A percentile compares a stretch with the other conserved stretches of the same genome.
phyloP scores from a whole-genome alignment of 2,329 filamentous ascomycete species.

The Setomelanomma holmii region DNA sequence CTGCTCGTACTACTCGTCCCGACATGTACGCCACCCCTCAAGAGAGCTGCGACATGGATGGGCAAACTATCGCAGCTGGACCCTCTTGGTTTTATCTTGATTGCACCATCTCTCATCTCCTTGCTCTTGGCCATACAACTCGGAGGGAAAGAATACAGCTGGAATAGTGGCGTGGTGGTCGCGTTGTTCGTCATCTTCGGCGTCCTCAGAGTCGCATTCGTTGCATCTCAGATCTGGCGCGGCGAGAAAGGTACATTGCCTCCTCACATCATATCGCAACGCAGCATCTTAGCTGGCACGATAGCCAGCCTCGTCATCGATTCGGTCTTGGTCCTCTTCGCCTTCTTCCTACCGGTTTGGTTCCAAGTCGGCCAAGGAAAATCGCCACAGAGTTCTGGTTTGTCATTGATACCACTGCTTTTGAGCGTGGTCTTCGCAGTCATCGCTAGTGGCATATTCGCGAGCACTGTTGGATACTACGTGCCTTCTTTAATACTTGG shows the following conservation, averaged over 20 bases:
- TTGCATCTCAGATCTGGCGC: slow-evolving; percentile 24
- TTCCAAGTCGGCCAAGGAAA: slow-evolving; percentile 20
- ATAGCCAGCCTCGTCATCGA: slow-evolving; percentile 6
- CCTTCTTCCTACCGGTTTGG: slow-evolving; percentile 32
- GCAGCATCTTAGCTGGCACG: slow-evolving; percentile 10
- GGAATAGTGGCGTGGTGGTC: slow-evolving; percentile 53
- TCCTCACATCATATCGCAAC: slow-evolving; percentile 14
- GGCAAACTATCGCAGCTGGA: slow-evolving; percentile 43
- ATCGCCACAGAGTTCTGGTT: slow-evolving; percentile 16
- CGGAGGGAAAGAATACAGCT: slow-evolving; percentile 39
- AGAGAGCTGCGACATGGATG: neutral
- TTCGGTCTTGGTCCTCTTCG: slow-evolving; percentile 1
- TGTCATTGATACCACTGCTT: slow-evolving; percentile 12
- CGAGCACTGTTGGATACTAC: slow-evolving; percentile 50
- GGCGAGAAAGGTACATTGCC: slow-evolving; percentile 18
- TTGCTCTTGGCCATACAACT: slow-evolving; percentile 40
- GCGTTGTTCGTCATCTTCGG: slow-evolving; percentile 49
- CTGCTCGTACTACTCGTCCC: neutral
- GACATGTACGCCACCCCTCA: neutral
- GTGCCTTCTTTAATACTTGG: slow-evolving; percentile 48
- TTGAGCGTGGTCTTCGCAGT: slow-evolving; percentile 12
- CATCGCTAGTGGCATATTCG: slow-evolving; percentile 31
- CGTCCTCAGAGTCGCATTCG: slow-evolving; percentile 52
- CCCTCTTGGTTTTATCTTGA: slow-evolving; percentile 39
- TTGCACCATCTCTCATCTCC: slow-evolving; percentile 41